A percentile compares a stretch with the other conserved stretches of the same genome.
Evolutionary conservation across 805 yeast species (phyloP).

Genomic region (Tetrapisispora pingtungensis): DNA sequence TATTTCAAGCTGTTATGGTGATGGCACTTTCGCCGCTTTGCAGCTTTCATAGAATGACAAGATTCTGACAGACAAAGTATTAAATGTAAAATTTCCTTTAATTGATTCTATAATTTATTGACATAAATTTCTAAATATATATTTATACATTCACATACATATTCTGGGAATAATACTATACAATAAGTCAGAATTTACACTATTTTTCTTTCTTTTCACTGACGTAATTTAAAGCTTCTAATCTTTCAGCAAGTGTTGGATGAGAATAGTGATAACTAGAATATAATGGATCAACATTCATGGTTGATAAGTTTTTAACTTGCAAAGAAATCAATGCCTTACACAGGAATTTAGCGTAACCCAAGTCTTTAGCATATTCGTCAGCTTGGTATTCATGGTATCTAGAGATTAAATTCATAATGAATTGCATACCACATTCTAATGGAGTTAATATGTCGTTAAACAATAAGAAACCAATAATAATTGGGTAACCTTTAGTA

Average conservation of each 20-base stretch:
- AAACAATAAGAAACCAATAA: conserved; percentile 76
- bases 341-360: conserved; percentile 59
- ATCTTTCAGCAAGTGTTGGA: conserved; percentile 85
- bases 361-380: conserved; percentile 65
- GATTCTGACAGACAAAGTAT: too few relatives aligned
- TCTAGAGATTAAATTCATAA: conserved; percentile 65
- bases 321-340: conserved; percentile 65
- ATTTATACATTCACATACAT: too few relatives aligned
- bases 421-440: conserved; percentile 57
- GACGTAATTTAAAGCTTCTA: conserved; percentile 52
- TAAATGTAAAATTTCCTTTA: too few relatives aligned
- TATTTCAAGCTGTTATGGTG: too few relatives aligned
- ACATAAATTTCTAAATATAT: too few relatives aligned
- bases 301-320: conserved; percentile 71
- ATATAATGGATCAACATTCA: conserved; percentile 83
- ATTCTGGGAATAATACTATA: background rate
- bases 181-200: background rate
- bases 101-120: too few relatives aligned
- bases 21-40: too few relatives aligned
- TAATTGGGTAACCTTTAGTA: conserved; percentile 49
- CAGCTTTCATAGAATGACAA: too few relatives aligned
- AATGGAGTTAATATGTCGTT: conserved; percentile 70
- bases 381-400: conserved; percentile 92
- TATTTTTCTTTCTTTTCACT: conserved; percentile 21
- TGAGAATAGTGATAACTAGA: conserved; percentile 85